Percentiles rank a stretch among this genome's conserved stretches.
Evolutionary conservation across 345 rosid species (phyloP).

Genomic region (Ricinus communis): DNA sequence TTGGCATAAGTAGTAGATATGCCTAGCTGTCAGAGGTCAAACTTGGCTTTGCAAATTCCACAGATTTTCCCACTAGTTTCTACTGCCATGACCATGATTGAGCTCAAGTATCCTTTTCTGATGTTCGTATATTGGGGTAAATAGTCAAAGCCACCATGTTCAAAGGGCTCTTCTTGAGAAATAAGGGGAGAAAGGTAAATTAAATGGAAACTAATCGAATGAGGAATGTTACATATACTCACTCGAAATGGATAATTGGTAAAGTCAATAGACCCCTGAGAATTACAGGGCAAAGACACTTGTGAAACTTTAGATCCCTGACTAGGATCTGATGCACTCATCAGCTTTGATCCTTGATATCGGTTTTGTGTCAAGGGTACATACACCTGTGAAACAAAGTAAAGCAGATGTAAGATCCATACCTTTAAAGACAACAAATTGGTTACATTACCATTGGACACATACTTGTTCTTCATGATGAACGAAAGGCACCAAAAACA

Average conservation of each 20-base stretch:
- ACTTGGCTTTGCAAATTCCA: not conserved
- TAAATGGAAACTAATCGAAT: not conserved
- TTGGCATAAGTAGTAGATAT: not conserved
- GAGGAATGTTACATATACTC: constrained; percentile 29
- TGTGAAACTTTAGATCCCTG: constrained; percentile 69
- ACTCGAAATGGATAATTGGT: constrained; percentile 84
- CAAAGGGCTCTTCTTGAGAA: not conserved
- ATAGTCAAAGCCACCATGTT: not conserved
- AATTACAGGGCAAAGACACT: constrained; percentile 80
- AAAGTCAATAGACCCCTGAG: constrained; percentile 80
- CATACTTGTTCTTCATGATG: constrained; percentile 80
- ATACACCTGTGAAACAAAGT: constrained; percentile 52
- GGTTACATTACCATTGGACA: constrained; percentile 5
- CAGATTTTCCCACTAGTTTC: not conserved
- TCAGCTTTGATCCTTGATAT: constrained; percentile 61
- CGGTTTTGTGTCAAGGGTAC: constrained; percentile 63
- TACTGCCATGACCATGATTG: not conserved
- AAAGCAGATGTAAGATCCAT: constrained; percentile 11
- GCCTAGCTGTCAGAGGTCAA: not conserved
- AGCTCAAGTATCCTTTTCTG: not conserved
- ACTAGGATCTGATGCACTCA: constrained; percentile 53
- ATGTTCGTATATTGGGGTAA: not conserved
- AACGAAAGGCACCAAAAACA: constrained; percentile 72
- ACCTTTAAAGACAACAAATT: constrained; percentile 15
- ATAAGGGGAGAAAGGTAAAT: not conserved